phyloP scores from a whole-genome alignment of 345 rosid genomes.

The Brassica cretica region DNA sequence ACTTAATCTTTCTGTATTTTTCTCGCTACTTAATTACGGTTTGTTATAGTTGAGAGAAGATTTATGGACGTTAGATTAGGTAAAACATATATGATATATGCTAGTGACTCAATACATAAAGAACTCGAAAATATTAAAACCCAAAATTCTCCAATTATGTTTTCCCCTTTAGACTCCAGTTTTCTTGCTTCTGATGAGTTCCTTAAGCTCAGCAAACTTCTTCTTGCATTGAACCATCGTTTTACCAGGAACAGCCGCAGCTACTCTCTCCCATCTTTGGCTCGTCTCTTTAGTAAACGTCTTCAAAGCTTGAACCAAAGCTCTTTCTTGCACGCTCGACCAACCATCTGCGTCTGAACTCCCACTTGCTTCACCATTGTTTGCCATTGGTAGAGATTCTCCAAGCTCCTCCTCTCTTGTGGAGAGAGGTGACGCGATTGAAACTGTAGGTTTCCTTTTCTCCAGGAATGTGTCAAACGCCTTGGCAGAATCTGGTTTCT shows the following conservation, averaged over 20 bases:
- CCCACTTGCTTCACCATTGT: slow-evolving; percentile 45
- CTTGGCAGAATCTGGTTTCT: slow-evolving; percentile 82
- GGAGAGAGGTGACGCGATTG: slow-evolving; percentile 80
- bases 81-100: no score
- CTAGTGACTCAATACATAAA: not conserved
- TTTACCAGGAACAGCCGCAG: slow-evolving; percentile 93
- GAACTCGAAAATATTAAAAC: not conserved
- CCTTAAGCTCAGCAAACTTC: slow-evolving; percentile 70
- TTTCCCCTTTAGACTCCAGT: slow-evolving; percentile 15
- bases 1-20: slow-evolving; percentile 2
- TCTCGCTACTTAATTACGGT: not conserved
- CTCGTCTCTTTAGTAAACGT: slow-evolving; percentile 83
- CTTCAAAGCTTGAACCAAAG: slow-evolving; percentile 88
- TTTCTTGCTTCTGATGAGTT: slow-evolving; percentile 74
- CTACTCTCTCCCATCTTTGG: slow-evolving; percentile 95
- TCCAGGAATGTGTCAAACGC: slow-evolving; percentile 91
- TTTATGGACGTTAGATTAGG: not conserved
- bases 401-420: slow-evolving; percentile 77
- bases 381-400: slow-evolving; percentile 32
- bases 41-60: slow-evolving; percentile 26
- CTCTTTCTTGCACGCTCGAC: slow-evolving; percentile 89
- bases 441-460: slow-evolving; percentile 70
- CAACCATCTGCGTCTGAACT: slow-evolving; percentile 72
- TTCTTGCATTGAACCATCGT: slow-evolving; percentile 89
- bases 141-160: not conserved